These are phyloP conservation scores for Kluyveromyces starmeri DNA, from an alignment of 805 yeast species.

Conservation along the genomic window DNA sequence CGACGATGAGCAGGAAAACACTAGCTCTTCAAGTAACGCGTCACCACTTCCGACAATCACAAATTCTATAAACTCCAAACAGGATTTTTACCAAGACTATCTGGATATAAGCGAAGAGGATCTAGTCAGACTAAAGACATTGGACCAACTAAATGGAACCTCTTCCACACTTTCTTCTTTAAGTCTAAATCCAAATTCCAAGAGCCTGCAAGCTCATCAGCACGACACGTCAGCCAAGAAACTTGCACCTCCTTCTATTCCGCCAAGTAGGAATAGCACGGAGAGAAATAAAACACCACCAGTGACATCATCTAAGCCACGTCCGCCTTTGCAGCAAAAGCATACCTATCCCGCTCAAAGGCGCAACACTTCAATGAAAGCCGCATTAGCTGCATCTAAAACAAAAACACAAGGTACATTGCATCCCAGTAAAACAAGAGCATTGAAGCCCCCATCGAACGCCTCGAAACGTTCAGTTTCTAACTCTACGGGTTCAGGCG, in stretches of 20 bases:
- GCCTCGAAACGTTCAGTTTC: background rate
- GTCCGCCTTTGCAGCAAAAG: background rate
- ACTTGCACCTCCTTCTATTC: background rate
- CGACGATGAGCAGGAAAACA: slow-evolving; percentile 13
- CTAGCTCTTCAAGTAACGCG: background rate
- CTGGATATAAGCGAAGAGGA: slow-evolving; percentile 14
- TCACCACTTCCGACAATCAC: background rate
- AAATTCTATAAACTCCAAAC: slow-evolving; percentile 14
- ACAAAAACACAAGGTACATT: background rate
- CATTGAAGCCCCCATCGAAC: background rate
- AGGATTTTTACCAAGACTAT: slow-evolving; percentile 17
- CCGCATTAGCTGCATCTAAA: slow-evolving; percentile 1
- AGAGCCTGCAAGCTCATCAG: too few relatives aligned
- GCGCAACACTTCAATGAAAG: background rate
- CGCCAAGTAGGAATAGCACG: background rate
- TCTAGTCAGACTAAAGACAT: slow-evolving; percentile 11
- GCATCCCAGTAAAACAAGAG: background rate
- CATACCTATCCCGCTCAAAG: background rate
- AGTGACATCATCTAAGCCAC: background rate
- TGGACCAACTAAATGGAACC: slow-evolving; percentile 11
- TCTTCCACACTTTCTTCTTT: background rate
- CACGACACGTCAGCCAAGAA: background rate
- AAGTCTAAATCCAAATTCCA: background rate
- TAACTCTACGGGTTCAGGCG: background rate
- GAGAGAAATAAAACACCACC: background rate